Evolutionary conservation across 352 stramenopile species (phyloP).

Genomic region (Globisporangium middletonii): DNA sequence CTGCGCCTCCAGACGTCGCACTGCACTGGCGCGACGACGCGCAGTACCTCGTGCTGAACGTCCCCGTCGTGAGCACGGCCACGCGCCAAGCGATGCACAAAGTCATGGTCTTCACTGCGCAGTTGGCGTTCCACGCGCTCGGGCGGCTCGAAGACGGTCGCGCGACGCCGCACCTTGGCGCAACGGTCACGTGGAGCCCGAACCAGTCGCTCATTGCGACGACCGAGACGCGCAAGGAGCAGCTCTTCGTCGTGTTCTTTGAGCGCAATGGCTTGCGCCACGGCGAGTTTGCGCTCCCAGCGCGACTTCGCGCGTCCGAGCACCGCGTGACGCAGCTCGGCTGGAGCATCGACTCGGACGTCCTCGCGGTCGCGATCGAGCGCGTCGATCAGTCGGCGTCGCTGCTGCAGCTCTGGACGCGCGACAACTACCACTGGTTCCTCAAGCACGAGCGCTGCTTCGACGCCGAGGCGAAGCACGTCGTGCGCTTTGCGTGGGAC

Average conservation of each 20-base stretch:
- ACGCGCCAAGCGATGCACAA: conserved; percentile 22
- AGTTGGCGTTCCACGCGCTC: conserved; percentile 51
- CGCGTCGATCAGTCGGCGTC: neutral
- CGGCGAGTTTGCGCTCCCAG: conserved; percentile 62
- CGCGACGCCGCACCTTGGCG: conserved; percentile 35
- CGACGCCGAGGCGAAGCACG: conserved; percentile 7
- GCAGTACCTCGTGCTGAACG: conserved; percentile 60
- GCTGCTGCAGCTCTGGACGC: conserved; percentile 63
- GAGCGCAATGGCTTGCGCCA: conserved; percentile 78
- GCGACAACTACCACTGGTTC: conserved; percentile 85
- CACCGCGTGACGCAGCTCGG: conserved; percentile 27
- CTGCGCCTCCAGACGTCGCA: conserved; percentile 11
- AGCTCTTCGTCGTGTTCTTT: conserved; percentile 75
- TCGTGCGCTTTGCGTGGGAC: conserved; percentile 50
- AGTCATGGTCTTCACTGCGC: conserved; percentile 48
- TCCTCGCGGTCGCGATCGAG: conserved; percentile 51
- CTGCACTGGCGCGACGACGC: conserved; percentile 73
- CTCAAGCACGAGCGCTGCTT: conserved; percentile 61
- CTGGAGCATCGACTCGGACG: conserved; percentile 69
- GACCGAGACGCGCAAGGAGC: conserved; percentile 46
- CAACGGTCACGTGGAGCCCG: conserved; percentile 57
- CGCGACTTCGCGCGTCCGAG: conserved; percentile 21
- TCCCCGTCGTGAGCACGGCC: conserved; percentile 12
- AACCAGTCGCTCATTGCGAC: conserved; percentile 71
- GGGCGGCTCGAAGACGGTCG: conserved; percentile 71